Evolutionary conservation across 169 alveolate genomes (phyloP).

Genomic region (Miamiensis avidus): DNA sequence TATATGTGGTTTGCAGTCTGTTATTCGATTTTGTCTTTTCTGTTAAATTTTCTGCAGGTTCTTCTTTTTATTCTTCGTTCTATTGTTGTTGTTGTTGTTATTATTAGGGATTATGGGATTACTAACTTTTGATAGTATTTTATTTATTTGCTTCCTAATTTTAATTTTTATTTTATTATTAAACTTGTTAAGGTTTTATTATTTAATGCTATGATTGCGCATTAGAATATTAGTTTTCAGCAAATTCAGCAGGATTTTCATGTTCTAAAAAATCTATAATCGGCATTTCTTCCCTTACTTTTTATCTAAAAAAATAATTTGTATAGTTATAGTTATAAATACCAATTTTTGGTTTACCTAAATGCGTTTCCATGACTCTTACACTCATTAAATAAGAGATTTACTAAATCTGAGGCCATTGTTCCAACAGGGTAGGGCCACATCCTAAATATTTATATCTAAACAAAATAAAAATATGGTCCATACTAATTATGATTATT

Average conservation of each 20-base stretch:
- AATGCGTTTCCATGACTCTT: slow-evolving; percentile 44
- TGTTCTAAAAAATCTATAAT: slow-evolving; percentile 33
- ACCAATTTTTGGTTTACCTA: neutral
- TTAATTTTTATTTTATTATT: neutral
- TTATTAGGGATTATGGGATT: slow-evolving; percentile 6
- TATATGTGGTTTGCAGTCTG: slow-evolving; percentile 1
- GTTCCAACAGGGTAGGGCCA: slow-evolving; percentile 52
- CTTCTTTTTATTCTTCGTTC: neutral
- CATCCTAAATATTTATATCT: slow-evolving; percentile 44
- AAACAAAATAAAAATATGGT: neutral
- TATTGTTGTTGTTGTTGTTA: neutral
- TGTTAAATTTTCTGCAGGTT: neutral
- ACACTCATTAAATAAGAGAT: slow-evolving; percentile 23
- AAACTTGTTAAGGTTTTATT: too few species aligned
- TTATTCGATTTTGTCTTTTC: neutral
- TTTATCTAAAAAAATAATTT: neutral
- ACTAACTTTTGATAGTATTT: slow-evolving; percentile 4
- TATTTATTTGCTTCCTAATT: neutral
- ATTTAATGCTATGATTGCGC: too few species aligned
- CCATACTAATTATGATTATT: too few species aligned
- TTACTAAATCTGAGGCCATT: slow-evolving; percentile 41
- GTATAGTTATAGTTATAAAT: neutral
- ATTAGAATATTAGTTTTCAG: neutral
- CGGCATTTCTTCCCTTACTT: slow-evolving; percentile 49
- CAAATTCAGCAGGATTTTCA: neutral